phyloP scores from a whole-genome alignment of 257 asterid species.

The Anisodus acutangulus region DNA sequence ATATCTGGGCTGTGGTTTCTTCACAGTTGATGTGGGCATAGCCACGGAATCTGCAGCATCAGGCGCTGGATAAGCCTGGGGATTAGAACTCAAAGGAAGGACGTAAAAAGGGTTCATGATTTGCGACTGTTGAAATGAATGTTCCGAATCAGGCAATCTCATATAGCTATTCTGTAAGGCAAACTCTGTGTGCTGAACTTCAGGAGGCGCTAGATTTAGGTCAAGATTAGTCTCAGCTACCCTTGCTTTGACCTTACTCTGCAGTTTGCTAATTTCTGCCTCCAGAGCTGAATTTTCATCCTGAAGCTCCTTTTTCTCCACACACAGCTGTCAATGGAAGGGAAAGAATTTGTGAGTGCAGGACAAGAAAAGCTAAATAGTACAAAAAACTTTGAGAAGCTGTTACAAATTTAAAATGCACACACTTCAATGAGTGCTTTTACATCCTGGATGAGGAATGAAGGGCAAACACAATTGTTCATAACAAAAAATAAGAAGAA shows the following conservation, averaged over 20 bases:
- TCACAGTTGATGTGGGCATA: conserved; percentile 37
- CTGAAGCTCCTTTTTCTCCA: conserved; percentile 57
- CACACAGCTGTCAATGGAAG: conserved; percentile 43
- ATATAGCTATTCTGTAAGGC: conserved; percentile 27
- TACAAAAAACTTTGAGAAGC: neutral
- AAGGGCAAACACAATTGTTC: neutral
- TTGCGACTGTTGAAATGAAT: conserved; percentile 43
- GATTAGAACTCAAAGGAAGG: conserved; percentile 41
- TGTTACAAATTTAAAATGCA: neutral
- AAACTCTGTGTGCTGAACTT: conserved; percentile 33
- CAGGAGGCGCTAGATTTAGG: conserved; percentile 53
- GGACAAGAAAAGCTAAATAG: neutral
- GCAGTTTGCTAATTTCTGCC: conserved; percentile 51
- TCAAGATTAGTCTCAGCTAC: conserved; percentile 46
- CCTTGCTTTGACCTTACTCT: conserved; percentile 42
- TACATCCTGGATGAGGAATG: neutral
- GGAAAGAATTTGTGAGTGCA: neutral
- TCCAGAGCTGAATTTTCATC: conserved; percentile 56
- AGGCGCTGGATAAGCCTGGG: conserved; percentile 35
- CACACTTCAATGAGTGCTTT: neutral
- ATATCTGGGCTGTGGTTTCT: conserved; percentile 71
- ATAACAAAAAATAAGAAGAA: neutral
- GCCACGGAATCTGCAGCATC: conserved; percentile 29
- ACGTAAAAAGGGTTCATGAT: conserved; percentile 43
- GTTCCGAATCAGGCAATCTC: conserved; percentile 36